These are phyloP conservation scores for Cladorrhinum samala DNA, from an alignment of 495 filamentous ascomycete species.

Conservation along the genomic window DNA sequence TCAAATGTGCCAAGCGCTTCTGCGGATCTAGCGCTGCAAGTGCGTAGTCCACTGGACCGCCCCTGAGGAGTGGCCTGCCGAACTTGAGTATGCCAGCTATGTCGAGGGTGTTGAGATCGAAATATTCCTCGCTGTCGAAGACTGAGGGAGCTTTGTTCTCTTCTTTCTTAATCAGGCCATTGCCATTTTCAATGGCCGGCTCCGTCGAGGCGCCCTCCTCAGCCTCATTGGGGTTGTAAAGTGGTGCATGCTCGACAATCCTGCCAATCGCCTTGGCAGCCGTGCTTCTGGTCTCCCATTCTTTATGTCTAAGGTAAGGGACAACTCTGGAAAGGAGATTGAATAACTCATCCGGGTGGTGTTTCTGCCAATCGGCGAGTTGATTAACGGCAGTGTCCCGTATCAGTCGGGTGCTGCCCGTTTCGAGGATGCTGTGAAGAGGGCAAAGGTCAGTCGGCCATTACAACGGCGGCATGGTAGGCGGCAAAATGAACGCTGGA, in stretches of 20 bases:
- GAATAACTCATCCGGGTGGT: constrained; percentile 94
- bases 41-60: constrained; percentile 74
- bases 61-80: constrained; percentile 76
- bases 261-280: constrained; percentile 88
- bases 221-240: constrained; percentile 78
- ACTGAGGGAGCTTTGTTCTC: constrained; percentile 35
- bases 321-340: constrained; percentile 94
- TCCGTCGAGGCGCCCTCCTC: constrained; percentile 38
- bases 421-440: constrained; percentile 74
- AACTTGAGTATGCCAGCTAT: constrained; percentile 70
- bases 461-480: not conserved
- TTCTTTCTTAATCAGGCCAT: constrained; percentile 45
- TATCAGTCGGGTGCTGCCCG: constrained; percentile 88
- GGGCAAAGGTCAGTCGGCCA: constrained; percentile 19
- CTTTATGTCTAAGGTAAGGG: constrained; percentile 84
- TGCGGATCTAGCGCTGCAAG: constrained; percentile 76
- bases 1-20: constrained; percentile 73
- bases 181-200: constrained; percentile 23
- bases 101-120: constrained; percentile 71
- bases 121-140: constrained; percentile 47
- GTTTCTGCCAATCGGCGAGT: constrained; percentile 93
- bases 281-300: constrained; percentile 91
- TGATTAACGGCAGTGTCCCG: constrained; percentile 95
- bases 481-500: constrained; percentile 2
- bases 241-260: constrained; percentile 81